Base-by-base conservation (phyloP, 2,329 filamentous ascomycete species). In the Colletotrichum australisinense region DNA sequence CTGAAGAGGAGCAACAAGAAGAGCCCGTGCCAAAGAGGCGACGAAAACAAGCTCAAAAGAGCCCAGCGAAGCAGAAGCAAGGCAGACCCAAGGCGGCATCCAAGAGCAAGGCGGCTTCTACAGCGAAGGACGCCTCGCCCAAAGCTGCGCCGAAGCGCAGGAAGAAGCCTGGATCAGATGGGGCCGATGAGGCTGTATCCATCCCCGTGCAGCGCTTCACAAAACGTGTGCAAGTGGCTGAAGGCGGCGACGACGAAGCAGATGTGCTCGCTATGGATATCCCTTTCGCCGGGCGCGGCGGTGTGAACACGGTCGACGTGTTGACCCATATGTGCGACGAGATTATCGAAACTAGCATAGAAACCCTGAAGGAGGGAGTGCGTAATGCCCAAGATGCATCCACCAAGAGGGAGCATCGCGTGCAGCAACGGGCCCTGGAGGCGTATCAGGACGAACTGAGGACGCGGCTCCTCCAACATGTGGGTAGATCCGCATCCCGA, bases 221-320 rank as follows among this genome's bases (percentile, higher is more conserved):
- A n/a, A 84, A 84, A 64, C 83, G 83, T 38, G 80, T 78, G n/a
- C 80, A 80, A 4, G 80, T 78, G 22, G 82, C 81, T 14, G 83
- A 85, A 4, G 83, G 84, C 52, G 85, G 86, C 3, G 80, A 80
- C 3, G 80, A 80, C 9, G 82, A 84, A 24, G 80, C 81, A 3
- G 84, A 90, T 57, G 84, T 87, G 0, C 82, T 89, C 4, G 85
- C 85, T 57, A 78, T 82, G 2, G 86, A 89, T 5, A 88, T 91
- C 2, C 88, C 89, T 0, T 89, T 88, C 73, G 83, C 85, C 0
- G 88, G 87, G 76, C 85, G 86, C 19, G 81, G 83, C 26, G 89
- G 89, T 58, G 90, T 92, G 75, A 93, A 90, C 60, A 85, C 88
- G 0, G 84, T 93, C 2, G 91, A 93, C 76, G 90, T 93, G 1